Evolutionary conservation across 2,329 filamentous ascomycete species (phyloP).

Genomic region (Moelleriella libera): DNA sequence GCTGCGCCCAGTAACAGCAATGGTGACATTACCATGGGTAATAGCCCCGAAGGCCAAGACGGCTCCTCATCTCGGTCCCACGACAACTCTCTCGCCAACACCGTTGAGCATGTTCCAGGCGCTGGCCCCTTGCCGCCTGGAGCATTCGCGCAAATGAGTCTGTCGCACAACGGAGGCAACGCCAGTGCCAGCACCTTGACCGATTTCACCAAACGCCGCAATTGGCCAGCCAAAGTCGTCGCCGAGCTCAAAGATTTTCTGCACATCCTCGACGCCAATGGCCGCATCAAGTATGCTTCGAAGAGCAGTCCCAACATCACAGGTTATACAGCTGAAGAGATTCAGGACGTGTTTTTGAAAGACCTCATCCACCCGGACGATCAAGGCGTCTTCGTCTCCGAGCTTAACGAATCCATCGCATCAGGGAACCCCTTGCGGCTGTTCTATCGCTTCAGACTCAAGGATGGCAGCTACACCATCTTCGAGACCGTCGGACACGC

Average conservation of each 20-base stretch:
- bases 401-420: constrained; percentile 81
- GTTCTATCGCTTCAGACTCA: constrained; percentile 72
- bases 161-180: constrained; percentile 10
- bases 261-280: constrained; percentile 74
- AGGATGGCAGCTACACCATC: constrained; percentile 59
- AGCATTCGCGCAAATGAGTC: constrained; percentile 18
- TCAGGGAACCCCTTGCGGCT: constrained; percentile 67
- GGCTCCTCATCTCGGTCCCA: constrained; percentile 12
- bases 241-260: constrained; percentile 83
- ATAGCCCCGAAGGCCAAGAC: constrained; percentile 11
- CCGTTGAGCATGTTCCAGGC: constrained; percentile 23
- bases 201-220: constrained; percentile 45
- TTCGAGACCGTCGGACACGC: constrained; percentile 90
- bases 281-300: constrained; percentile 74
- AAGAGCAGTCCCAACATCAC: constrained; percentile 62
- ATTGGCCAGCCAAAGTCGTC: constrained; percentile 81
- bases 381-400: constrained; percentile 65
- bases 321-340: constrained; percentile 56
- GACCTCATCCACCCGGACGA: constrained; percentile 83
- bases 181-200: constrained; percentile 29
- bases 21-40: constrained; percentile 4
- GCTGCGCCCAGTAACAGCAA: constrained; percentile 4
- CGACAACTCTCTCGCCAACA: constrained; percentile 20
- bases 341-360: constrained; percentile 62
- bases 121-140: constrained; percentile 26